Conservation (phyloP, 2,329 filamentous ascomycete species). For the Aaosphaeria arxii region DNA sequence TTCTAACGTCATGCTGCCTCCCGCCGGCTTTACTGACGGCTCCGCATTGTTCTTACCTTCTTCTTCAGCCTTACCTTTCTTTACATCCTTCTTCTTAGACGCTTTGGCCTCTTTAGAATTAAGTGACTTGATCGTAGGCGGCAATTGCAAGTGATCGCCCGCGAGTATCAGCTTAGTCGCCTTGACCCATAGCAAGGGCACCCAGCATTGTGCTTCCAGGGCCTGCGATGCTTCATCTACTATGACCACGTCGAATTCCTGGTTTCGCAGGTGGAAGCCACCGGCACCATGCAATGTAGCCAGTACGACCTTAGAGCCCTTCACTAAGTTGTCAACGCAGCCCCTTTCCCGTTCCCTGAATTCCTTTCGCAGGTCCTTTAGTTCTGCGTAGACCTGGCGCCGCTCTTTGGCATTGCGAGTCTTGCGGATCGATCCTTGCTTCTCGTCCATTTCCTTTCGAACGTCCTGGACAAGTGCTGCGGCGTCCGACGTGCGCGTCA, state of each 20-base stretch:
- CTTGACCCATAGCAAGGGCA: conserved; percentile 69
- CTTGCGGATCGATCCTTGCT: conserved; percentile 85
- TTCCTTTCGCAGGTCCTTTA: conserved; percentile 83
- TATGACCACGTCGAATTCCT: conserved; percentile 88
- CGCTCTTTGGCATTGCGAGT: conserved; percentile 77
- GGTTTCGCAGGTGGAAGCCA: conserved; percentile 73
- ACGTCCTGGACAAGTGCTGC: conserved; percentile 88
- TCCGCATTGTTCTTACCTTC: conserved; percentile 33
- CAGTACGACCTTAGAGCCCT: conserved; percentile 80
- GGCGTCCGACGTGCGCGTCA: conserved; percentile 87
- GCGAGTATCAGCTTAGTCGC: conserved; percentile 83
- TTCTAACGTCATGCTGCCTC: conserved; percentile 63
- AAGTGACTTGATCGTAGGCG: conserved; percentile 86
- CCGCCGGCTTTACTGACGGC: conserved; percentile 18
- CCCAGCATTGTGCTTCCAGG: conserved; percentile 95
- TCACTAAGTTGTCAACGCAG: conserved; percentile 74
- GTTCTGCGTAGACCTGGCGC: conserved; percentile 76
- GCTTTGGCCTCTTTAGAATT: conserved; percentile 41
- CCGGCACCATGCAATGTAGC: conserved; percentile 92
- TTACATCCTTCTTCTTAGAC: conserved; percentile 29
- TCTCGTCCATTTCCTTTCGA: conserved; percentile 86
- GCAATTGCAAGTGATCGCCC: conserved; percentile 90
- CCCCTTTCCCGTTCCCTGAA: conserved; percentile 79
- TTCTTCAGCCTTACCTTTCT: conserved; percentile 23
- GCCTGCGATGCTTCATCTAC: conserved; percentile 97